These are phyloP conservation scores for Pleodorina starrii DNA, from an alignment of 139 green algal species.

Conservation along the genomic window DNA sequence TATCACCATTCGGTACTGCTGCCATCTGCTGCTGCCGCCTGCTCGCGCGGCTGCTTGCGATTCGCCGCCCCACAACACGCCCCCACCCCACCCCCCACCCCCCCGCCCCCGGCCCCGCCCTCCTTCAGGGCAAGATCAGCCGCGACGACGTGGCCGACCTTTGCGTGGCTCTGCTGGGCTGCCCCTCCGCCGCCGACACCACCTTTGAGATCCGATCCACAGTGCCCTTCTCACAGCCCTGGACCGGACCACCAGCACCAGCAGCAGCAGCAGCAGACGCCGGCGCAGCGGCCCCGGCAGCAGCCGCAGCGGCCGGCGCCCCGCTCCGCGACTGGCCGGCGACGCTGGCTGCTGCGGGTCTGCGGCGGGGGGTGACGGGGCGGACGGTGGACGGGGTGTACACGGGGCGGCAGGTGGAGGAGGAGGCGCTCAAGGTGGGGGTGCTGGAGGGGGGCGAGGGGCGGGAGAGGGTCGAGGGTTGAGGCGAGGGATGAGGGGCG, in stretches of 20 bases:
- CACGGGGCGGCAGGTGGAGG: conserved; percentile 71
- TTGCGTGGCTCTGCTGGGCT: conserved; percentile 77
- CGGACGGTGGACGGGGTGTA: conserved; percentile 84
- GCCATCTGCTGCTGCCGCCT: background rate
- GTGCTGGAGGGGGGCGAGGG: background rate
- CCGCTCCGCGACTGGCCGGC: conserved; percentile 66
- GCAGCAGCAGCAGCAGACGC: conserved; percentile 3
- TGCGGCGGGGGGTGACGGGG: conserved; percentile 76
- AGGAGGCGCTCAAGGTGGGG: conserved; percentile 33
- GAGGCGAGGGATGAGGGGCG: background rate
- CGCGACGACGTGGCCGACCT: conserved; percentile 91
- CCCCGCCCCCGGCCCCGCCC: background rate
- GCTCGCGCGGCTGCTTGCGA: background rate
- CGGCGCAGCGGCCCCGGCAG: conserved; percentile 19
- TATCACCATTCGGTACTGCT: background rate
- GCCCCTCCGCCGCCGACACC: conserved; percentile 61
- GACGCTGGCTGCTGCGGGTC: conserved; percentile 51
- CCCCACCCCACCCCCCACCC: too few relatives aligned
- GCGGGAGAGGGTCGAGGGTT: background rate
- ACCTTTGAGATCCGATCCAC: conserved; percentile 93
- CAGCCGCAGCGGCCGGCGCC: conserved; percentile 2
- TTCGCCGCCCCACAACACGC: background rate
- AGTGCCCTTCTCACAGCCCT: conserved; percentile 85
- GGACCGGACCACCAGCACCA: too few relatives aligned
- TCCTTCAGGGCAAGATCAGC: conserved; percentile 83